Evolutionary conservation across 2,329 filamentous ascomycete genomes (phyloP).

Genomic region (Diaporthe batatas): DNA sequence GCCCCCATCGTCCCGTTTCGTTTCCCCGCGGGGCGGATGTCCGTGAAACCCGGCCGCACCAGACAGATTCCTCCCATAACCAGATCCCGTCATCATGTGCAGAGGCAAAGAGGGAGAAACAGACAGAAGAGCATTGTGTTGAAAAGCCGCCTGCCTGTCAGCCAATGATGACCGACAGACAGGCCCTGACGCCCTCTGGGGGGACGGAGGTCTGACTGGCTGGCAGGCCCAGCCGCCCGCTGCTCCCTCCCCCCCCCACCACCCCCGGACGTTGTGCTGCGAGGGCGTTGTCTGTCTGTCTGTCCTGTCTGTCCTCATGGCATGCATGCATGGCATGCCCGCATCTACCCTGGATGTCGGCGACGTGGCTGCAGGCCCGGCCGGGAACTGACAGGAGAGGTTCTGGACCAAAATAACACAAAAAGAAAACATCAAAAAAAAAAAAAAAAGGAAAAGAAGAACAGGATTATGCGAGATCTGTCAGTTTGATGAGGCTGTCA

Average conservation of each 20-base stretch:
- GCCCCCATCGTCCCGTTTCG: constrained; percentile 8
- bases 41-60: constrained; percentile 17
- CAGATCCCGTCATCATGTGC: too few relatives aligned
- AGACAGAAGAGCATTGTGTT: background rate
- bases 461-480: background rate
- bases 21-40: constrained; percentile 4
- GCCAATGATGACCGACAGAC: constrained; percentile 1
- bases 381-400: too few relatives aligned
- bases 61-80: too few relatives aligned
- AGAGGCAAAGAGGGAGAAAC: too few relatives aligned
- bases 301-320: too few relatives aligned
- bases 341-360: background rate
- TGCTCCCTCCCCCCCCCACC: too few relatives aligned
- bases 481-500: constrained; percentile 1
- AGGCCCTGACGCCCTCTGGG: too few relatives aligned
- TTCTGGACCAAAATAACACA: too few relatives aligned
- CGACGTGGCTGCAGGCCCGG: constrained; percentile 2
- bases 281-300: background rate
- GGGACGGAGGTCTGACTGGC: too few relatives aligned
- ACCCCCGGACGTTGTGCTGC: background rate
- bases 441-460: background rate
- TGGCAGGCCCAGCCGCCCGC: too few relatives aligned
- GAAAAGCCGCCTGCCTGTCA: background rate
- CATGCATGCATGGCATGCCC: background rate
- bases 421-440: too few relatives aligned